Evolutionary conservation across 306 rosid genomes (phyloP).

Genomic region (Quercus suber): DNA sequence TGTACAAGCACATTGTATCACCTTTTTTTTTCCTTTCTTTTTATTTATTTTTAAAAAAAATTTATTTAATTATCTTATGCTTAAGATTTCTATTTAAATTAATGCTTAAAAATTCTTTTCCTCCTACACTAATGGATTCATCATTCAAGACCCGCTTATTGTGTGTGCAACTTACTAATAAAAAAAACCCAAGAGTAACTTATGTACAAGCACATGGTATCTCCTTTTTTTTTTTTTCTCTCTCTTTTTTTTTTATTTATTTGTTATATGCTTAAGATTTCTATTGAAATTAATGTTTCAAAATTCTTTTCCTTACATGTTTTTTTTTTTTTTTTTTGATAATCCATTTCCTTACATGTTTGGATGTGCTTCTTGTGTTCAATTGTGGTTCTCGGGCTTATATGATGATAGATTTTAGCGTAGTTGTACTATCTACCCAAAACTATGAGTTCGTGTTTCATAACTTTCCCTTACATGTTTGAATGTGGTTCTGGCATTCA

Average conservation of each 20-base stretch:
- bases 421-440: background rate
- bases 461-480: background rate
- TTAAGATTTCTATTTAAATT: background rate
- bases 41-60: no score
- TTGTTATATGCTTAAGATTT: background rate
- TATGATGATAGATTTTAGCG: background rate
- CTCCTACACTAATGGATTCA: no score
- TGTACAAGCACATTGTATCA: background rate
- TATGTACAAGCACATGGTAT: background rate
- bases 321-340: no score
- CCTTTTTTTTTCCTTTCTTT: background rate
- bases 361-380: background rate
- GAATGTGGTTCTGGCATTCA: background rate
- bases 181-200: no score
- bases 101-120: background rate
- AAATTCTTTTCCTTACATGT: background rate
- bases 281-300: background rate
- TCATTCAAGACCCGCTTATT: no score
- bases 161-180: no score
- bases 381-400: background rate
- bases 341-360: background rate
- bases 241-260: background rate
- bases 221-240: background rate
- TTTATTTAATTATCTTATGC: background rate
- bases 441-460: background rate